These are phyloP conservation scores for Trifolium subterraneum DNA, from an alignment of 306 rosid genomes.

Conservation along the genomic window DNA sequence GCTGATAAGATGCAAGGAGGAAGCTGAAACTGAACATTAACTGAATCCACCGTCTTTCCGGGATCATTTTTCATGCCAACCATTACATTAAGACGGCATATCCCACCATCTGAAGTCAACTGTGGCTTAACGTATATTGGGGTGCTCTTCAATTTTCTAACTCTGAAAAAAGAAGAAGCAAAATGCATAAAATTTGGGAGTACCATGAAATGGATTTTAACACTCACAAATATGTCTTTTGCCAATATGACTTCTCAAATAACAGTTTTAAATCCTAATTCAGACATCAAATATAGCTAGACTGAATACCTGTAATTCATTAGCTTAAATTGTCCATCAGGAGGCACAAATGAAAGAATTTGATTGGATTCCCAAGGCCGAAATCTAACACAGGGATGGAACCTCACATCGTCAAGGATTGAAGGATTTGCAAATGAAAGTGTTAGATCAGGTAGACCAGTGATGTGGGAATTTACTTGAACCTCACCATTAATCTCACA, in stretches of 20 bases:
- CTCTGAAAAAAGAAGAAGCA: constrained; percentile 60
- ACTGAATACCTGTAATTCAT: constrained; percentile 82
- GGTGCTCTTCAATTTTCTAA: constrained; percentile 83
- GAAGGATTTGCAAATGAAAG: constrained; percentile 89
- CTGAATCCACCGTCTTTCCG: constrained; percentile 79
- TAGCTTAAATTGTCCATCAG: constrained; percentile 94
- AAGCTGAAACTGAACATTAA: constrained; percentile 74
- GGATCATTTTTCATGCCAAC: constrained; percentile 88
- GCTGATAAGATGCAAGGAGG: constrained; percentile 82
- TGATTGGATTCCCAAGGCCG: constrained; percentile 93
- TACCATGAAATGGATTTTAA: constrained; percentile 16
- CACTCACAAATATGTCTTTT: constrained; percentile 16
- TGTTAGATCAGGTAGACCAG: constrained; percentile 91
- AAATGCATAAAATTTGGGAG: constrained; percentile 10
- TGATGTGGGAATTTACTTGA: constrained; percentile 90
- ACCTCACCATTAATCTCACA: constrained; percentile 91
- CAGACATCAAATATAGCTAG: constrained; percentile 21
- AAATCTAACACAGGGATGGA: constrained; percentile 88
- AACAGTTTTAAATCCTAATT: constrained; percentile 29
- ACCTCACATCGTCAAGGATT: constrained; percentile 87
- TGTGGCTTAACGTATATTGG: constrained; percentile 95
- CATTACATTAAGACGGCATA: constrained; percentile 75
- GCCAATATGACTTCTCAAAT: constrained; percentile 12
- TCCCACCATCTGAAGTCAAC: constrained; percentile 79
- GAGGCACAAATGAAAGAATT: constrained; percentile 92